Percentiles rank a stretch among this genome's conserved stretches.
These are phyloP conservation scores for Lachancea cidri DNA, from an alignment of 805 yeast genomes.

Conservation along the genomic window DNA sequence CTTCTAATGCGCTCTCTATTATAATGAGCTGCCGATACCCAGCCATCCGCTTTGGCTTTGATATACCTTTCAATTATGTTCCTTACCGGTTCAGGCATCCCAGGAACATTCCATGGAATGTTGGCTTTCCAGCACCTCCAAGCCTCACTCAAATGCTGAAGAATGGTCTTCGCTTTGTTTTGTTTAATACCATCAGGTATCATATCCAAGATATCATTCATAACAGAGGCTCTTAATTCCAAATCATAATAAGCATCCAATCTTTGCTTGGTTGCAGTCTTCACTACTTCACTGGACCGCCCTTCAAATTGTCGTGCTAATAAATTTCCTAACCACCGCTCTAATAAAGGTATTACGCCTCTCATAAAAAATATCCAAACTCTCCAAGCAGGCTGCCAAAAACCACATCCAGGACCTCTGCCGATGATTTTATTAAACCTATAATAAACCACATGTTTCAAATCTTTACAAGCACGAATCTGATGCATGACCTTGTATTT, in stretches of 20 bases:
- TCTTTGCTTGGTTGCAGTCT: slow-evolving; percentile 92
- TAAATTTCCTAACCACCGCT: slow-evolving; percentile 91
- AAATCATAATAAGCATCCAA: slow-evolving; percentile 92
- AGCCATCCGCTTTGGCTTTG: slow-evolving; percentile 93
- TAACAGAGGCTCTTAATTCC: slow-evolving; percentile 87
- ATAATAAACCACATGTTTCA: slow-evolving; percentile 86
- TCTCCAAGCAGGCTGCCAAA: slow-evolving; percentile 99
- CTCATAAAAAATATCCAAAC: slow-evolving; percentile 91
- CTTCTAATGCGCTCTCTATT: slow-evolving; percentile 83
- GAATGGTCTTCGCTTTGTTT: slow-evolving; percentile 75
- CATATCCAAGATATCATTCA: slow-evolving; percentile 95
- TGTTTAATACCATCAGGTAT: slow-evolving; percentile 92
- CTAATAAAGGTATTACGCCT: slow-evolving; percentile 86
- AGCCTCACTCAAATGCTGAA: slow-evolving; percentile 95
- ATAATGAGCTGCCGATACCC: slow-evolving; percentile 90
- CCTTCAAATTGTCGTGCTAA: slow-evolving; percentile 95
- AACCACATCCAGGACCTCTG: slow-evolving; percentile 98
- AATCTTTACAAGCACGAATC: slow-evolving; percentile 89
- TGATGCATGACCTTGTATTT: slow-evolving; percentile 98
- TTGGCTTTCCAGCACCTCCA: slow-evolving; percentile 99
- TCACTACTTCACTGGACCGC: slow-evolving; percentile 85
- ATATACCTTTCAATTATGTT: slow-evolving; percentile 83
- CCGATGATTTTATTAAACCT: slow-evolving; percentile 83
- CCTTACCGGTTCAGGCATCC: slow-evolving; percentile 87
- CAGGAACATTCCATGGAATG: slow-evolving; percentile 96